phyloP scores from a whole-genome alignment of 305 asterid genomes.

The Caryopteris hybrid region DNA sequence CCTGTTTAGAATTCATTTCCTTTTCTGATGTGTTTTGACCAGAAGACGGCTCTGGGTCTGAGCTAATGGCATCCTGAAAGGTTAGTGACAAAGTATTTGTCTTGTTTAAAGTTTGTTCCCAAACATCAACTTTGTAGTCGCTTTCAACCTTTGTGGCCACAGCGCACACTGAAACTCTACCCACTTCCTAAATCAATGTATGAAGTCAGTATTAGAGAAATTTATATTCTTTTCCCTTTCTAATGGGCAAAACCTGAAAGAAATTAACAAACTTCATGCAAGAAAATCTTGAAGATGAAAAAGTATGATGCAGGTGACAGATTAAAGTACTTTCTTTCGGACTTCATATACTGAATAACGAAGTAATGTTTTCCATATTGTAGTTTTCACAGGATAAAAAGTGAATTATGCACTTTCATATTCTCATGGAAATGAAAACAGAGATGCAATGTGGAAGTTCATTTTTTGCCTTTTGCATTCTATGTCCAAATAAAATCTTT shows the following conservation, averaged over 20 bases:
- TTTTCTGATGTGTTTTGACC: slow-evolving; percentile 18
- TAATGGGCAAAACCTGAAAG: too few species aligned
- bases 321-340: too few species aligned
- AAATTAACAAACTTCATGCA: too few species aligned
- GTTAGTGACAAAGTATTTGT: slow-evolving; percentile 4
- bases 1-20: slow-evolving; percentile 37
- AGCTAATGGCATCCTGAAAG: not conserved
- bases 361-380: too few species aligned
- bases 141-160: slow-evolving; percentile 5
- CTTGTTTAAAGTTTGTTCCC: not conserved
- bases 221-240: too few species aligned
- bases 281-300: too few species aligned
- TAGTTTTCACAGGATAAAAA: too few species aligned
- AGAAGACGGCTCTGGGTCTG: not conserved
- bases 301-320: too few species aligned
- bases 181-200: not conserved
- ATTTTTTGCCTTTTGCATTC: not conserved
- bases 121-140: not conserved
- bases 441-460: slow-evolving; percentile 17
- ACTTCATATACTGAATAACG: too few species aligned
- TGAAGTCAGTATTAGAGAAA: slow-evolving; percentile 4
- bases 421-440: slow-evolving; percentile 19
- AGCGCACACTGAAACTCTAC: slow-evolving; percentile 7
- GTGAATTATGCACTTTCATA: too few species aligned
- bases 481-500: not conserved